Evolutionary conservation across 352 stramenopile genomes (phyloP), one percentile per base, ranked within the genome.

Genomic region (Sclerospora graminicola): DNA sequence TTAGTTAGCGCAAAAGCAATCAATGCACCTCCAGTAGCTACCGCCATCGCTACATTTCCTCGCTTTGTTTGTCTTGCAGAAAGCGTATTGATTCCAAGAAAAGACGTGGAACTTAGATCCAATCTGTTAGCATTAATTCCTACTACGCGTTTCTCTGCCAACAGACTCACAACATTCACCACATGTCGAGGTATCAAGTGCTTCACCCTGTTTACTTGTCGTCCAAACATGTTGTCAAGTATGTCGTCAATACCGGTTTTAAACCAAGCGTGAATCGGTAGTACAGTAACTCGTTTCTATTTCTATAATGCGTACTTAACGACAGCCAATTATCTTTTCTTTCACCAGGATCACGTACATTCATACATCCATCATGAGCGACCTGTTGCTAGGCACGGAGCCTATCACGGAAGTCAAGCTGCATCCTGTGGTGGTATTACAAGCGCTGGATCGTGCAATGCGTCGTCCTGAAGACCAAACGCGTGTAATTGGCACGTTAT

Each of bases 401-500:
- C 70, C 73, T 67, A 72, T 91, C 51, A 76, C 67, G 39, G 66
- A 89, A 43, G 74, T 87, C 36, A 84, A 93, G 49, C 56, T 96
- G 43, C 95, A 99, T 77, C 95, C 95, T 20, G 69, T 99, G 48
- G 95, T 98, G 31, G 73, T 98, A 37, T 89, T 98, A 41, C 94
- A 96, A 63, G 92, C 98, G 53, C 71, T 99, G 49, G 95, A 99
- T 75, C 93, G 97, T 66, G 88, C 95, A 54, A 78, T 97, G 32
- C 84, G 95, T 42, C 82, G 95, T 57, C 80, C 88, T 18, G 89
- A 98, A 61, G 89, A 78, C 23, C 82, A 97, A 63, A 71, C 84
- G 35, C 87, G 95, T 49, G 95, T 99, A 6, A 98, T 99, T 72
- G 95, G 95, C 47, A 98, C 95, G 53, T 74, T 99, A 24, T 63